phyloP scores from a whole-genome alignment of 148 eudicot species.

The Euryodendron excelsum region DNA sequence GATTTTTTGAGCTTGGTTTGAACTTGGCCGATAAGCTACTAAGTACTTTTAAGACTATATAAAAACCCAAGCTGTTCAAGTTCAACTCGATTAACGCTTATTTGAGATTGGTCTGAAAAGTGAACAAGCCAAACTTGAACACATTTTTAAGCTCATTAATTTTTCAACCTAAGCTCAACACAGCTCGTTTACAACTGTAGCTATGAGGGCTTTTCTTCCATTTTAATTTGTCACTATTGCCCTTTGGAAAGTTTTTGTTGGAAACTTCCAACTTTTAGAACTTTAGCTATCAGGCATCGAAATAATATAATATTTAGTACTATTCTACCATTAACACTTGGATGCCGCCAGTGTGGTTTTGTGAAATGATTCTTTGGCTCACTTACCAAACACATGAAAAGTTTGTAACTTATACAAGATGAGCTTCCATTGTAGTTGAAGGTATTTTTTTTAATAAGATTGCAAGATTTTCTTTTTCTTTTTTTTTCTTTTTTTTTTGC shows the following conservation, averaged over 20 bases:
- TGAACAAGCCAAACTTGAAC: no score
- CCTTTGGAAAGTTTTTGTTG: neutral
- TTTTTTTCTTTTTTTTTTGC: neutral
- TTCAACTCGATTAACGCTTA: no score
- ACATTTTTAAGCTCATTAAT: no score
- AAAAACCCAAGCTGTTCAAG: no score
- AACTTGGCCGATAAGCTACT: no score
- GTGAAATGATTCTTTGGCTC: neutral
- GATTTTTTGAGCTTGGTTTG: no score
- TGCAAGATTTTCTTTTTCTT: no score
- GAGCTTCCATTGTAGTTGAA: neutral
- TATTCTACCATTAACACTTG: neutral
- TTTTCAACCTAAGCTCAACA: no score
- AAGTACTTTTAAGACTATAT: no score
- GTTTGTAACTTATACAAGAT: neutral
- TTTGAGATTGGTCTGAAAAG: no score
- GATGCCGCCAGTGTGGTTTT: neutral
- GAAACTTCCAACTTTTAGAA: neutral
- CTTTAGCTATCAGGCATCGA: neutral
- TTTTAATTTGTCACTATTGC: neutral
- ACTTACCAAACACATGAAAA: neutral
- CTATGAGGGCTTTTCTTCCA: neutral
- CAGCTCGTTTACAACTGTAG: no score
- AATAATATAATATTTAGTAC: neutral
- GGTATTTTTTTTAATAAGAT: neutral